Evolutionary conservation across 2,329 filamentous ascomycete species (phyloP).

Genomic region (Cadophora luteo-olivacea): DNA sequence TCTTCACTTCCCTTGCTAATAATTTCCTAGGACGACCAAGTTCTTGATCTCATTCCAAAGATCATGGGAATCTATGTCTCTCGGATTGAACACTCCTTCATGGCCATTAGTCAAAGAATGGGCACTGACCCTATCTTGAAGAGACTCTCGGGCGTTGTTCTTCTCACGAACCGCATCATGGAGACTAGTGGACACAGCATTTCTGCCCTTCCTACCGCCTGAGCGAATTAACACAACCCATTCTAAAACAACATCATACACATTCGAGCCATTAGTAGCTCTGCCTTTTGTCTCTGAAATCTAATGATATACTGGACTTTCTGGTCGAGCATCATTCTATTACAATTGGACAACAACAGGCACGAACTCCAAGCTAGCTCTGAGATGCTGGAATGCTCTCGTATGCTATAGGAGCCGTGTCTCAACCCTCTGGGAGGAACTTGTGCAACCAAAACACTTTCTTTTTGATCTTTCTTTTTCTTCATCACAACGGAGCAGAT

Average conservation of each 20-base stretch:
- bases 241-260: conserved; percentile 12
- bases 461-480: conserved; percentile 24
- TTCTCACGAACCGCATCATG: conserved; percentile 41
- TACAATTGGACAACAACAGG: conserved; percentile 31
- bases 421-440: conserved; percentile 23
- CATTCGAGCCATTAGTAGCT: conserved; percentile 21
- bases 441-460: conserved; percentile 28
- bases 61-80: conserved; percentile 61
- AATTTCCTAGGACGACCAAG: conserved; percentile 55
- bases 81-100: conserved; percentile 59
- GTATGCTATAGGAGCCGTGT: conserved; percentile 25
- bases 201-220: conserved; percentile 21
- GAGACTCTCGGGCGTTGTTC: conserved; percentile 54
- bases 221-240: conserved; percentile 5
- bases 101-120: conserved; percentile 56
- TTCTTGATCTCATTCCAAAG: conserved; percentile 61
- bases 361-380: conserved; percentile 26
- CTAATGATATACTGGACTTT: conserved; percentile 28
- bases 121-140: conserved; percentile 56
- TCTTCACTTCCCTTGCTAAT: conserved; percentile 38
- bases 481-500: conserved; percentile 21
- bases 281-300: conserved; percentile 34
- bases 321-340: conserved; percentile 32
- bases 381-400: conserved; percentile 45
- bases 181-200: conserved; percentile 32